Conservation (phyloP, 208 protist species). For the Endotrypanum monterogeii region DNA sequence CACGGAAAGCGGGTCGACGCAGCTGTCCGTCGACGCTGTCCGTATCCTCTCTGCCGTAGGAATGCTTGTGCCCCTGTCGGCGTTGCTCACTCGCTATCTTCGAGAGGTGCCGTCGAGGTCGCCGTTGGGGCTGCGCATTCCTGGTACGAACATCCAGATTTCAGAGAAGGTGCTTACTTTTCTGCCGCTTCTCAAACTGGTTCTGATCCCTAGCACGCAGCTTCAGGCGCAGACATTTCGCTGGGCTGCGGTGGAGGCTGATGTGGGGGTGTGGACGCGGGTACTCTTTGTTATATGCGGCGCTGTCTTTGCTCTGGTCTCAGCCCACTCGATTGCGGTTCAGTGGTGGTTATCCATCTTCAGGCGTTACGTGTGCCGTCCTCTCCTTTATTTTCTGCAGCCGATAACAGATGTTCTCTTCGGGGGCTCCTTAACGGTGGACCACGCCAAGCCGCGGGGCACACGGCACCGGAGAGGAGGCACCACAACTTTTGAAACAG, state of each 20-base stretch:
- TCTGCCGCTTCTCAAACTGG: slow-evolving; percentile 50
- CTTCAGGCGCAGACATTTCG: slow-evolving; percentile 37
- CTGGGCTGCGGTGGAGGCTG: slow-evolving; percentile 43
- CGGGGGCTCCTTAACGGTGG: slow-evolving; percentile 34
- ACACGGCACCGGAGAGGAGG: slow-evolving; percentile 13
- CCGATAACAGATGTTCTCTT: slow-evolving; percentile 36
- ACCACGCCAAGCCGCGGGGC: slow-evolving; percentile 37
- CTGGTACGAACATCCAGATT: slow-evolving; percentile 27
- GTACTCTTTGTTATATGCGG: slow-evolving; percentile 54
- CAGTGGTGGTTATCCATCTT: slow-evolving; percentile 40
- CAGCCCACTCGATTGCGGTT: slow-evolving; percentile 21
- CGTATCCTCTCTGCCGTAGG: slow-evolving; percentile 56
- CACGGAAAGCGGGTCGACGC: slow-evolving; percentile 34
- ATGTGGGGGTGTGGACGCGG: slow-evolving; percentile 53
- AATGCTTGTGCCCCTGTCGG: slow-evolving; percentile 49
- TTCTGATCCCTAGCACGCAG: slow-evolving; percentile 41
- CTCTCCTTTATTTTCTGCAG: slow-evolving; percentile 46
- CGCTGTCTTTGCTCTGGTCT: slow-evolving; percentile 44
- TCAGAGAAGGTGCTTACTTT: slow-evolving; percentile 43
- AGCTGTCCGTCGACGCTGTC: slow-evolving; percentile 45
- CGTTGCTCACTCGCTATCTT: slow-evolving; percentile 44
- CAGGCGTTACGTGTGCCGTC: slow-evolving; percentile 38
- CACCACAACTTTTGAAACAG: background rate
- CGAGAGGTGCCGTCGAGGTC: slow-evolving; percentile 47
- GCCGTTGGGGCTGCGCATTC: slow-evolving; percentile 31